These are phyloP conservation scores for Colletotrichum liriopes DNA, from an alignment of 2,329 filamentous ascomycete genomes.

Conservation along the genomic window DNA sequence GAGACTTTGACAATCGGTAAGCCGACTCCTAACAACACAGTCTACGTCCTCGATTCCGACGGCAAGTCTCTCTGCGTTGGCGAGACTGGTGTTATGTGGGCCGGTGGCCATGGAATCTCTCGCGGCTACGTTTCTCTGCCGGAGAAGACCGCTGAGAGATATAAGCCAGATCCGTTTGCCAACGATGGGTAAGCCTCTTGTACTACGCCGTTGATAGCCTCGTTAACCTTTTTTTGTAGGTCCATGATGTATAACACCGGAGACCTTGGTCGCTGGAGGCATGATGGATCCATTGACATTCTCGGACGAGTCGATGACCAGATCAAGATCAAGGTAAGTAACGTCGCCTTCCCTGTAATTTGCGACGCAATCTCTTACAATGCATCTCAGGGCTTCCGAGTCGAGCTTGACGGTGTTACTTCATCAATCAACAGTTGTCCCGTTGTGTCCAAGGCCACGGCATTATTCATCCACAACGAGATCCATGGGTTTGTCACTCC, in stretches of 20 bases:
- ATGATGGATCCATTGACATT: slow-evolving; percentile 68
- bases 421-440: slow-evolving; percentile 62
- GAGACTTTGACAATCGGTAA: slow-evolving; percentile 66
- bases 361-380: not conserved
- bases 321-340: slow-evolving; percentile 64
- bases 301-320: slow-evolving; percentile 73
- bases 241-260: slow-evolving; percentile 73
- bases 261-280: slow-evolving; percentile 70
- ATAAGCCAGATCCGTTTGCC: slow-evolving; percentile 65
- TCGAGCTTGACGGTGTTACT: slow-evolving; percentile 73
- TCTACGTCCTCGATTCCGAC: slow-evolving; percentile 66
- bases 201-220: accelerated
- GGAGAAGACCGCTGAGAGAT: slow-evolving; percentile 66
- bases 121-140: slow-evolving; percentile 70
- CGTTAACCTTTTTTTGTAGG: slow-evolving; percentile 45
- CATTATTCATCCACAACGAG: slow-evolving; percentile 61
- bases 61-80: slow-evolving; percentile 62
- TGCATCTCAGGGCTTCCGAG: slow-evolving; percentile 64
- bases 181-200: slow-evolving; percentile 62
- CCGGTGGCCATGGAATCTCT: slow-evolving; percentile 69
- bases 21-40: slow-evolving; percentile 70
- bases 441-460: slow-evolving; percentile 63
- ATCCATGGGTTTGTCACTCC: slow-evolving; percentile 65
- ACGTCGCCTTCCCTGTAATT: no score
- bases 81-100: slow-evolving; percentile 69